Evolutionary conservation across 2,329 filamentous ascomycete genomes (phyloP).

Genomic region (Podosphaera fusca): DNA sequence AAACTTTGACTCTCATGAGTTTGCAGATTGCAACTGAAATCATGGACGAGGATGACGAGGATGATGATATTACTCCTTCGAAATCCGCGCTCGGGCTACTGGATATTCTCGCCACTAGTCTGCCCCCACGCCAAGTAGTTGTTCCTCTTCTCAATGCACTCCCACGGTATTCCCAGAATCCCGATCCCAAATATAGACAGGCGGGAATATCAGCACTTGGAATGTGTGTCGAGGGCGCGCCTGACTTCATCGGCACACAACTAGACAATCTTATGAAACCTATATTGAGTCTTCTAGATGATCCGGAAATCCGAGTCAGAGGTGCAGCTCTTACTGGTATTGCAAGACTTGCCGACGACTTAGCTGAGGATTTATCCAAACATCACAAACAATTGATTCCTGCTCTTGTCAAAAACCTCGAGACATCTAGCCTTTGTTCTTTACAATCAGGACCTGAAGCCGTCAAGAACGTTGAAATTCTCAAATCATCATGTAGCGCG

Average conservation of each 20-base stretch:
- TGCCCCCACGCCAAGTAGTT: conserved; percentile 83
- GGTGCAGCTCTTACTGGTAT: conserved; percentile 72
- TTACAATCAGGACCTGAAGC: conserved; percentile 25
- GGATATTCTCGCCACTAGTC: conserved; percentile 66
- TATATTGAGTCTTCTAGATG: conserved; percentile 62
- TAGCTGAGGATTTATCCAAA: conserved; percentile 69
- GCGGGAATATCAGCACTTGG: conserved; percentile 81
- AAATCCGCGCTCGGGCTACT: conserved; percentile 68
- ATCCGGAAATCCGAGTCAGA: conserved; percentile 63
- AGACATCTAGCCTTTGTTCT: conserved; percentile 28
- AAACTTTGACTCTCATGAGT: conserved; percentile 67
- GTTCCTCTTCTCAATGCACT: conserved; percentile 78
- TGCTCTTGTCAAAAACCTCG: conserved; percentile 68
- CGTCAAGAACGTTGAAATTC: conserved; percentile 62
- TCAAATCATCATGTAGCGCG: conserved; percentile 73
- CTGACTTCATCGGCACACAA: conserved; percentile 91
- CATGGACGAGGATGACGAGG: conserved; percentile 35
- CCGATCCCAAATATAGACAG: conserved; percentile 58
- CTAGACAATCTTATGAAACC: conserved; percentile 66
- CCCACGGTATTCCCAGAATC: conserved; percentile 52
- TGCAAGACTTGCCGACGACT: conserved; percentile 76
- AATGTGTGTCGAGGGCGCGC: conserved; percentile 86
- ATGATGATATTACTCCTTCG: conserved; percentile 59
- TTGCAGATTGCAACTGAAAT: conserved; percentile 82
- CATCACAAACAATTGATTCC: conserved; percentile 72